These are phyloP conservation scores for Backusella morwellensis DNA, from an alignment of 192 early-diverging fungal species.

Conservation along the genomic window DNA sequence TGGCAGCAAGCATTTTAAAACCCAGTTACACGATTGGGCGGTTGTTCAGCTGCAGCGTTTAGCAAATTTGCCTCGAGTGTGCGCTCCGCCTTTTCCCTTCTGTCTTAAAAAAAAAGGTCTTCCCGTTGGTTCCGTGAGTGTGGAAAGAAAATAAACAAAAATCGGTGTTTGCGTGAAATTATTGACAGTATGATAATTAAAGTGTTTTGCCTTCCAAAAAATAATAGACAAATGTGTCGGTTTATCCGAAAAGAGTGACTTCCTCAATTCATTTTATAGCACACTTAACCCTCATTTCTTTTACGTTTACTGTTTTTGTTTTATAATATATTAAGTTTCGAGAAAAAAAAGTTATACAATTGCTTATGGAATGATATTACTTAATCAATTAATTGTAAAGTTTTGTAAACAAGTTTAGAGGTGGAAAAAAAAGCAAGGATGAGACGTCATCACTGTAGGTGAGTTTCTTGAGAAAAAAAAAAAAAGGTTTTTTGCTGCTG, in stretches of 20 bases:
- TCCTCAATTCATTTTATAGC: neutral
- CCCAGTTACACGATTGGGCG: neutral
- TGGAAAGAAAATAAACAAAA: neutral
- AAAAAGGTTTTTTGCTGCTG: neutral
- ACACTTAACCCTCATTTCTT: neutral
- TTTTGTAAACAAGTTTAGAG: neutral
- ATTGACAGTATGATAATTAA: neutral
- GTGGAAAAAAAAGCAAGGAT: neutral
- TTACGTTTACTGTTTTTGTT: neutral
- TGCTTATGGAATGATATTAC: constrained; percentile 1
- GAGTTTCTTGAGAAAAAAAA: neutral
- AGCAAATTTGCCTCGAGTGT: neutral
- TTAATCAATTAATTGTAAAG: neutral
- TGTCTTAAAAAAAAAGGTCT: neutral
- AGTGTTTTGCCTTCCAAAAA: neutral
- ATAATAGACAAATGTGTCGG: neutral
- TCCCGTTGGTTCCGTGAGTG: neutral
- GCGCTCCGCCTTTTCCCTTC: neutral
- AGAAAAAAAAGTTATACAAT: neutral
- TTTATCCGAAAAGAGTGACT: neutral
- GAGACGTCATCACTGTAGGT: neutral
- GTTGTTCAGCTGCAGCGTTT: neutral
- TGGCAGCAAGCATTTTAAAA: neutral
- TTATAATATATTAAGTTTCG: neutral
- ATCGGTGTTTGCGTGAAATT: neutral